phyloP scores from a whole-genome alignment of 371 early-diverging fungal species.

The Actinomortierella wolfii region DNA sequence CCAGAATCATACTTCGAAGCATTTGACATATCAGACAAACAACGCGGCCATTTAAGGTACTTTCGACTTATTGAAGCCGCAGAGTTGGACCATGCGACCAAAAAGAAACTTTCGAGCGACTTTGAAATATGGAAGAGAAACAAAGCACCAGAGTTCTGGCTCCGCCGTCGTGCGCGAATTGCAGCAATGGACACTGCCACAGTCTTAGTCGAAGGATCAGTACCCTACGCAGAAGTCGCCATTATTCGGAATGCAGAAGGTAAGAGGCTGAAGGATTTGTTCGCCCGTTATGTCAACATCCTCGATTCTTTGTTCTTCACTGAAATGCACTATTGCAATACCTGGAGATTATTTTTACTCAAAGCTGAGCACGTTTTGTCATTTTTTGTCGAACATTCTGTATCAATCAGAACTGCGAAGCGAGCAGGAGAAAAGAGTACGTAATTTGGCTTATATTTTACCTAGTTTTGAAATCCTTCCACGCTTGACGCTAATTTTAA shows the following conservation, averaged over 20 bases:
- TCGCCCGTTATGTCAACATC: too few species aligned
- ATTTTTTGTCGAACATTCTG: too few species aligned
- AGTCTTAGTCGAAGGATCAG: conserved; percentile 11
- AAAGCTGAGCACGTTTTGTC: too few species aligned
- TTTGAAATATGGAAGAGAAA: conserved; percentile 6
- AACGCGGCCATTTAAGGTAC: conserved; percentile 13
- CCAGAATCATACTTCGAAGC: conserved; percentile 6
- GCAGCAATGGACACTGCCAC: conserved; percentile 8
- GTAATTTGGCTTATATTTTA: too few species aligned
- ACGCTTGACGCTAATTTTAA: too few species aligned
- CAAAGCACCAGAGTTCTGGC: conserved; percentile 17
- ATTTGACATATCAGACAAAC: conserved; percentile 9
- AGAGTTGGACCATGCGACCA: conserved; percentile 6
- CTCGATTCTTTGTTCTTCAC: too few species aligned
- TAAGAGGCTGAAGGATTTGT: too few species aligned
- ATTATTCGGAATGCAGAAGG: conserved; percentile 14
- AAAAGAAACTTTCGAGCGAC: conserved; percentile 6
- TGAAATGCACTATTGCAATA: too few species aligned
- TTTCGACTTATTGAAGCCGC: conserved; percentile 1
- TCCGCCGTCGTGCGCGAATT: conserved; percentile 11
- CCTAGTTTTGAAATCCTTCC: too few species aligned
- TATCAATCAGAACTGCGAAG: too few species aligned
- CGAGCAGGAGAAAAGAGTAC: too few species aligned
- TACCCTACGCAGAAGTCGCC: conserved; percentile 9
- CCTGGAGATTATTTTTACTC: too few species aligned